phyloP scores from a whole-genome alignment of 1,284 basidiomycete genomes.

The Pseudozyma thailandica region DNA sequence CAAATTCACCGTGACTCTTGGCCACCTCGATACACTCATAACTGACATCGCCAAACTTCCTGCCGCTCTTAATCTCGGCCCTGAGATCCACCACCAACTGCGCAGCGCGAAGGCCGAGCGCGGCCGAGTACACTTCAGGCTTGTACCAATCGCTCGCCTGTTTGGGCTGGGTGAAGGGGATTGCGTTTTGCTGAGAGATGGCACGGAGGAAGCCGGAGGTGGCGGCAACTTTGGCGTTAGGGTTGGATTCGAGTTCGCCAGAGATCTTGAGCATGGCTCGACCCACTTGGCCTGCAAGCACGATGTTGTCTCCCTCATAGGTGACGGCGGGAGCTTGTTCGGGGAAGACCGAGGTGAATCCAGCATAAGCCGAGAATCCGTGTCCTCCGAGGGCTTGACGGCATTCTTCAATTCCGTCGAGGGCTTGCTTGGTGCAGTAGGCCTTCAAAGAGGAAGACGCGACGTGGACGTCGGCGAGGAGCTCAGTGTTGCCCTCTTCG shows the following conservation, averaged over 20 bases:
- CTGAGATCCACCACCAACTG: constrained; percentile 55
- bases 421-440: constrained; percentile 67
- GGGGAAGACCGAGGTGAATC: constrained; percentile 58
- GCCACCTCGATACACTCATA: constrained; percentile 64
- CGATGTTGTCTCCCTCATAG: constrained; percentile 68
- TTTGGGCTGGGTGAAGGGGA: constrained; percentile 48
- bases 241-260: constrained; percentile 47
- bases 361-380: constrained; percentile 67
- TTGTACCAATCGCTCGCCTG: constrained; percentile 51
- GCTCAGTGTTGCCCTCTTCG: constrained; percentile 66
- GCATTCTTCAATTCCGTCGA: constrained; percentile 68
- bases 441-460: constrained; percentile 68
- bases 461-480: constrained; percentile 68
- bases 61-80: constrained; percentile 51
- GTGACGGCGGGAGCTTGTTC: constrained; percentile 64
- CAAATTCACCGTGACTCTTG: constrained; percentile 56
- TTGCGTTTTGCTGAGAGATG: constrained; percentile 32
- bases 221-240: constrained; percentile 42
- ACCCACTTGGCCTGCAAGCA: constrained; percentile 60
- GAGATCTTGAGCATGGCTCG: constrained; percentile 62
- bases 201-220: constrained; percentile 56
- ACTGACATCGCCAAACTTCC: constrained; percentile 53
- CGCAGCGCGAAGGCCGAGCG: constrained; percentile 57
- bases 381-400: constrained; percentile 69
- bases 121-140: constrained; percentile 47